Percentiles rank a stretch among this genome's conserved stretches.
These are phyloP conservation scores for Alternaria infectoria DNA, from an alignment of 2,329 filamentous ascomycete genomes.

Conservation along the genomic window DNA sequence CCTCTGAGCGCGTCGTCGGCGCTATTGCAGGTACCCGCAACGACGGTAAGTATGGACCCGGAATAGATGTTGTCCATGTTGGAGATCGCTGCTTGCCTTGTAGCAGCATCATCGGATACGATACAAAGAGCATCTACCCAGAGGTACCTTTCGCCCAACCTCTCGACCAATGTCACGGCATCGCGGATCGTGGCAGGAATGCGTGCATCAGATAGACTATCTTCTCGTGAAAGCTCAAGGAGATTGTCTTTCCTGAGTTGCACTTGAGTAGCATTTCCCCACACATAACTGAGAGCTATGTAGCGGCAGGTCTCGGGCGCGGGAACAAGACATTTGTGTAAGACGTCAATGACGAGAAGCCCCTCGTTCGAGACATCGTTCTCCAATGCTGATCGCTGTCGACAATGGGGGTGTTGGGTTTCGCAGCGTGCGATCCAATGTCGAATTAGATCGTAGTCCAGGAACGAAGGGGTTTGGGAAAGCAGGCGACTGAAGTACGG, in stretches of 20 bases:
- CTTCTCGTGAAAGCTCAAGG: too few species aligned
- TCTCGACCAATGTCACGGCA: neutral
- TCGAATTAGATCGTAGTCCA: neutral
- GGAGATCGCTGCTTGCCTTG: neutral
- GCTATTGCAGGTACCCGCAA: neutral
- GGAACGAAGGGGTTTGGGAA: too few species aligned
- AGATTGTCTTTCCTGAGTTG: neutral
- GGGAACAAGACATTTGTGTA: too few species aligned
- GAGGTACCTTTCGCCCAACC: neutral
- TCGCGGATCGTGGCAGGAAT: neutral
- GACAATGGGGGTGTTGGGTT: accelerated
- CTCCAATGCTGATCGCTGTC: neutral
- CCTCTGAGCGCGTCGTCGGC: neutral
- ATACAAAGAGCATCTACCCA: neutral
- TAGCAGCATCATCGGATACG: neutral
- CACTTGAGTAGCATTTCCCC: neutral
- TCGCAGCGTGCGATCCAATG: neutral
- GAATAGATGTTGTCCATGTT: neutral
- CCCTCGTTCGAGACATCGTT: too few species aligned
- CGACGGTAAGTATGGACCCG: accelerated
- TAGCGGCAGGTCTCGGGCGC: neutral
- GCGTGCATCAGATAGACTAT: too few species aligned
- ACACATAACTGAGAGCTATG: neutral
- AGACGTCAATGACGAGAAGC: neutral
- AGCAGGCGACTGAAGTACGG: too few species aligned